Evolutionary conservation across 768 basidiomycete genomes (phyloP), one percentile per base, ranked within the genome.

Genomic region (Suillus hirtellus): DNA sequence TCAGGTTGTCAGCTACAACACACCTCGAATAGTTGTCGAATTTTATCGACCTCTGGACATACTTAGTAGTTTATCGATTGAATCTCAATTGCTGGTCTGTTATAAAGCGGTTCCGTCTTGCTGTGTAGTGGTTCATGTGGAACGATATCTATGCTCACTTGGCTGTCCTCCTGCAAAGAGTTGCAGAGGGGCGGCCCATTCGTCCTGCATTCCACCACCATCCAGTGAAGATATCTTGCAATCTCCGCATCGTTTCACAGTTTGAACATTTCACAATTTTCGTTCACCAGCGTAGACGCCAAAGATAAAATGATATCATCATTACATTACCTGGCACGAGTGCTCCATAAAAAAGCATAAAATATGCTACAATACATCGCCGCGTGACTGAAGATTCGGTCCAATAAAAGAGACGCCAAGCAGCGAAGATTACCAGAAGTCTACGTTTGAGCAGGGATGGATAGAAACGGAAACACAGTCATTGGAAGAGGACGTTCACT

Each of bases 401-500:
- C 40, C 24, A 58, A 58, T 58, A 58, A 40, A 35, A 56, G 42
- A 31, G 47, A 24, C 24, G 56, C 27, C 38, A 40, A 27, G 38
- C 55, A 42, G 17, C 56, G 56, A 58, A 58, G 38, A 58, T 58
- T 58, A 58, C 56, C 56, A 27, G 31, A 35, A 12, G 40, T 58
- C 56, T 58, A 58, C 40, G 27, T 42, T 58, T 11, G 27, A 42
- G 40, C 40, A 58, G 40, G 40, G 38, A 27, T 34, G 37, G 15
- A 61, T 31, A 27, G 24, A 38, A 14, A 3, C 11, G 19, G 6
- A 53, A 34, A 35, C 10, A 35, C 34, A 11, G 49, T 77, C 65
- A 83, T 69, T 87, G 86, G 74, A 89, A 86, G 69, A 80, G 88
- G 38, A 89, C 71, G 12, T 80, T 78, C 69, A 86, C 82, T n/a